phyloP scores from a whole-genome alignment of 257 asterid species.

The Rhazya stricta region DNA sequence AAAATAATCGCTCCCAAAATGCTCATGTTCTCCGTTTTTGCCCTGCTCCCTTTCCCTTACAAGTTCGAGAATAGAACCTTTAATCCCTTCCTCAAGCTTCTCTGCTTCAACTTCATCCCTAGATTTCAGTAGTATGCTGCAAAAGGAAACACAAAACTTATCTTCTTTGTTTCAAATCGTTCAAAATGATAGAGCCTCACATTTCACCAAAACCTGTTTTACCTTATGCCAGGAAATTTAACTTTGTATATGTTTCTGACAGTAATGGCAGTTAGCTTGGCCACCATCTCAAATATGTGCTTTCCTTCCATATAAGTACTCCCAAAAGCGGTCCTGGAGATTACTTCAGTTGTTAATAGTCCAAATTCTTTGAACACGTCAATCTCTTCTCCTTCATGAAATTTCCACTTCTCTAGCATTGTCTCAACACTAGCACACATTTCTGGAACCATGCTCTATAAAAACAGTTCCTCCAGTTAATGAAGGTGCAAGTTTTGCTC shows the following conservation, averaged over 20 bases:
- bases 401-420: conserved; percentile 45
- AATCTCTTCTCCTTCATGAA: conserved; percentile 31
- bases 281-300: conserved; percentile 41
- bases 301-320: conserved; percentile 54
- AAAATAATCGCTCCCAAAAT: conserved; percentile 41
- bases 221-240: not conserved
- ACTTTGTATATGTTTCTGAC: conserved; percentile 5
- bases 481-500: not conserved
- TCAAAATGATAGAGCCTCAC: not conserved
- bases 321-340: conserved; percentile 60
- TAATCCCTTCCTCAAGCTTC: conserved; percentile 41
- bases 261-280: conserved; percentile 18
- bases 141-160: not conserved
- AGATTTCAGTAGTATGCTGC: conserved; percentile 31
- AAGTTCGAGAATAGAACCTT: conserved; percentile 41
- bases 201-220: no score
- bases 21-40: conserved; percentile 13
- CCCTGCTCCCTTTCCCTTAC: conserved; percentile 34
- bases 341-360: conserved; percentile 47
- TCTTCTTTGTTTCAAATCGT: not conserved
- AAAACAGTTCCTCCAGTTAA: not conserved
- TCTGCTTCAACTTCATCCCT: conserved; percentile 57
- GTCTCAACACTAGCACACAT: conserved; percentile 39
- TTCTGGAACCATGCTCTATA: conserved; percentile 47
- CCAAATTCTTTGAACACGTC: conserved; percentile 37